These are phyloP conservation scores for Backusella australiensis DNA, from an alignment of 192 early-diverging fungal genomes.

Conservation along the genomic window DNA sequence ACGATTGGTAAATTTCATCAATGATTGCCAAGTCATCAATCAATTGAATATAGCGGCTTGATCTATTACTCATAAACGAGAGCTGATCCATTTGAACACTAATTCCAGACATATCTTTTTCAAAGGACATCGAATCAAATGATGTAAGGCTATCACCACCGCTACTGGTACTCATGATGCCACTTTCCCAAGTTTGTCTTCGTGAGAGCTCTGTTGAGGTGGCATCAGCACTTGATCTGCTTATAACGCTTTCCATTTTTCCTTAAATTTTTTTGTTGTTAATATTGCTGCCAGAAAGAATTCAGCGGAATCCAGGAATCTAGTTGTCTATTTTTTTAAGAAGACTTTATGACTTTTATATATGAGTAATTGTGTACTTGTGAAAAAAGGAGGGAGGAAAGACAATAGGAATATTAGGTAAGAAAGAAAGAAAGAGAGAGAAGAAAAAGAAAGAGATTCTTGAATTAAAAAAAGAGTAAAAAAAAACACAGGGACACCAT, in stretches of 20 bases:
- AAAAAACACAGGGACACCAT: background rate
- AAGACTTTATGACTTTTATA: background rate
- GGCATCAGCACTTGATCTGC: background rate
- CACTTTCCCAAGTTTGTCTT: background rate
- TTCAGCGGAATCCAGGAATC: background rate
- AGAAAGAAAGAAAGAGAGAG: background rate
- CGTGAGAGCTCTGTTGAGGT: background rate
- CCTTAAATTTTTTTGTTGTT: background rate
- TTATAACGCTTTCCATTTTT: background rate
- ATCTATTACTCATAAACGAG: background rate
- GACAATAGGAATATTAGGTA: background rate
- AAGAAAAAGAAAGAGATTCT: background rate
- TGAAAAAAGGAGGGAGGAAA: background rate
- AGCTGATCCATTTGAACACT: background rate
- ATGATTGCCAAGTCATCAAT: constrained; percentile 10
- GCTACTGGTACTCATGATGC: background rate
- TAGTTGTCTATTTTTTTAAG: background rate
- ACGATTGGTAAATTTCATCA: background rate
- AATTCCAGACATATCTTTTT: background rate
- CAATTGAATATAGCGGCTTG: background rate
- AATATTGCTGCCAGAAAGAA: background rate
- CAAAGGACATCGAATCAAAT: background rate
- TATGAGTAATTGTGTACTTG: background rate
- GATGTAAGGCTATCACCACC: background rate
- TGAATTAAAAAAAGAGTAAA: too few relatives aligned